phyloP scores from a whole-genome alignment of 495 filamentous ascomycete species.

The Penicillium turbatum region DNA sequence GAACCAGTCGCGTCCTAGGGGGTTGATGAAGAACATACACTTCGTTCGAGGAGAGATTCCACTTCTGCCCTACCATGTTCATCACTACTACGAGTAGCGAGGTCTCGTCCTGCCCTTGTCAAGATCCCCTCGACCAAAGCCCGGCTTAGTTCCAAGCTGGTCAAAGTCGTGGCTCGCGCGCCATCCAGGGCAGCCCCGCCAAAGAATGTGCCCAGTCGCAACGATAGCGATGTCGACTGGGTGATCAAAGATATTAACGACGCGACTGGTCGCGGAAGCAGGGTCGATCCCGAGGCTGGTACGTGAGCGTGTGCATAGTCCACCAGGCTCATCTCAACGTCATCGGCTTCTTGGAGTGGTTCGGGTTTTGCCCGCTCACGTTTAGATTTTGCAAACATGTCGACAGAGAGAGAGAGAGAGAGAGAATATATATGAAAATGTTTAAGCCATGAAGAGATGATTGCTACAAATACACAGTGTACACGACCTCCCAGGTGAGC shows the following conservation, averaged over 20 bases:
- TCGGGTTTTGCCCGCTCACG: background rate
- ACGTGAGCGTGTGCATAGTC: slow-evolving; percentile 6
- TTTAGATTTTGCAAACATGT: slow-evolving; percentile 22
- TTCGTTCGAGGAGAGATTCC: slow-evolving; percentile 58
- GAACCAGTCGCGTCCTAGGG: background rate
- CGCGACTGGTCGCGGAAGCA: slow-evolving; percentile 64
- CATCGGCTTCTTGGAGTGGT: background rate
- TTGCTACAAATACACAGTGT: background rate
- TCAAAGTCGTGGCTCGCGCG: slow-evolving; percentile 64
- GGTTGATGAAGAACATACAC: slow-evolving; percentile 32
- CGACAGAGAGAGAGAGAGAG: background rate
- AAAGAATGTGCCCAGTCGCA: slow-evolving; percentile 66
- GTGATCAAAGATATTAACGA: slow-evolving; percentile 65
- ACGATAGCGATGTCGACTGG: slow-evolving; percentile 62
- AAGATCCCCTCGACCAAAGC: slow-evolving; percentile 64
- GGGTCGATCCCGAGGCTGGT: slow-evolving; percentile 47
- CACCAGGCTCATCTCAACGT: background rate
- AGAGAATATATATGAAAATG: background rate
- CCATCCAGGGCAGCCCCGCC: slow-evolving; percentile 61
- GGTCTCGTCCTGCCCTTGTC: slow-evolving; percentile 64
- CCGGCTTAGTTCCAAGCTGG: slow-evolving; percentile 63
- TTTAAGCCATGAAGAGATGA: slow-evolving; percentile 2
- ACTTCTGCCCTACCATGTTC: slow-evolving; percentile 57
- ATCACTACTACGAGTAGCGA: slow-evolving; percentile 49
- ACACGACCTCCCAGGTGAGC: background rate